phyloP scores from a whole-genome alignment of 257 asterid species.

The Rhazya stricta region DNA sequence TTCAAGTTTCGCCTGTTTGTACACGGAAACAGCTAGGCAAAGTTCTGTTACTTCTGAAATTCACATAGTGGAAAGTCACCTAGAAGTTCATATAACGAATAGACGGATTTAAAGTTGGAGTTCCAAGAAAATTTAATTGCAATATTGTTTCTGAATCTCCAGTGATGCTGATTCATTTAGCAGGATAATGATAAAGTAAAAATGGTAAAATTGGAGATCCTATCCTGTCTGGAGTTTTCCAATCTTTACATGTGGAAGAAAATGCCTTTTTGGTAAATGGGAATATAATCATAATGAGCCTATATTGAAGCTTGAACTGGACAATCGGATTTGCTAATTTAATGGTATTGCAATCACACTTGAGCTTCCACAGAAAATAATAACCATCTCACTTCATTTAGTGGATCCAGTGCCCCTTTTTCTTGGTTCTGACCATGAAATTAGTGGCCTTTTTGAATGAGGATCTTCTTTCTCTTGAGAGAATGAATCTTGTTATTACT shows the following conservation, averaged over 20 bases:
- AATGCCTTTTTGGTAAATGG: neutral
- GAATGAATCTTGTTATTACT: constrained; percentile 12
- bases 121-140: neutral
- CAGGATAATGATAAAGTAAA: neutral
- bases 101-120: neutral
- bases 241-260: neutral
- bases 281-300: neutral
- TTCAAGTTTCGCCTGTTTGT: no score
- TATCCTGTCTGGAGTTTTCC: neutral
- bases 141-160: neutral
- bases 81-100: neutral
- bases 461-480: constrained; percentile 14
- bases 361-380: neutral
- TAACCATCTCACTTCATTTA: neutral
- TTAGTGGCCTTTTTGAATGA: constrained; percentile 3
- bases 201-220: neutral
- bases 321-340: neutral
- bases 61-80: neutral
- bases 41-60: neutral
- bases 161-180: neutral
- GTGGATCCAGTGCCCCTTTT: neutral
- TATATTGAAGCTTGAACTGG: neutral
- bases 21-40: no score
- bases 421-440: neutral
- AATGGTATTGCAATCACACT: neutral